Base-by-base conservation (phyloP, 345 rosid genomes). In the Anacardium occidentale region DNA sequence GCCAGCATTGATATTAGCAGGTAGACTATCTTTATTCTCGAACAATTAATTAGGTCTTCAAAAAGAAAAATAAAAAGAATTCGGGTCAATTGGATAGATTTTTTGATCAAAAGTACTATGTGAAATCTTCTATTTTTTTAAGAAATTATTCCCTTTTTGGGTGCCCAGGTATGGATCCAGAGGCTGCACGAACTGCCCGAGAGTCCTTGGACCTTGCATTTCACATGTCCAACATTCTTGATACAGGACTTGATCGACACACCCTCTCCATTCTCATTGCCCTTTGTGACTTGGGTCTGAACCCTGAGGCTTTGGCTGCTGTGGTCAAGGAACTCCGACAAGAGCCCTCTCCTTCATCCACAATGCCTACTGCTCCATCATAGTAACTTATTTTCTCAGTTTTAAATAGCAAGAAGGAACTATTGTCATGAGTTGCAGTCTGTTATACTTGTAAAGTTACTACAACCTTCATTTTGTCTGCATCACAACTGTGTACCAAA, bases 201-300 rank as follows among this genome's bases (percentile, higher is more conserved):
- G 86, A 85, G 62, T 83, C 89, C 12, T 70, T 85, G 56, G 89
- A 85, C 54, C 77, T 85, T 70, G 86, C 82, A 21, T 85, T 85
- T 71, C 86, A 79, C 66, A 83, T 85, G 86, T 83, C 86, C 2
- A 83, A 83, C 79, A 73, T 85, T 64, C 85, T 85, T 10, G 89
- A 81, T 11, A 81, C 84, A 0, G 86, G 87, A 2, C 85, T 85
- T 29, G 89, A 85, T 65, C 79, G 89, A 48, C 85, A 85, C 71
- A 83, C 86, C 5, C 85, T 83, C 44, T 85, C 85, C 18, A 56
- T 85, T 58, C 85, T 85, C 50, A 85, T 85, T 13, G 83, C 82
- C 34, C 81, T 85, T 37, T 83, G 86, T 65, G 89, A 85, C 71
- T 76, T 83, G 54, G 86, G 86, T 54, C 73, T 81, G 37, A 85